Evolutionary conservation across 257 asterid genomes (phyloP), one percentile per base, ranked within the genome.

Genomic region (Fraxinus quadrangulata): DNA sequence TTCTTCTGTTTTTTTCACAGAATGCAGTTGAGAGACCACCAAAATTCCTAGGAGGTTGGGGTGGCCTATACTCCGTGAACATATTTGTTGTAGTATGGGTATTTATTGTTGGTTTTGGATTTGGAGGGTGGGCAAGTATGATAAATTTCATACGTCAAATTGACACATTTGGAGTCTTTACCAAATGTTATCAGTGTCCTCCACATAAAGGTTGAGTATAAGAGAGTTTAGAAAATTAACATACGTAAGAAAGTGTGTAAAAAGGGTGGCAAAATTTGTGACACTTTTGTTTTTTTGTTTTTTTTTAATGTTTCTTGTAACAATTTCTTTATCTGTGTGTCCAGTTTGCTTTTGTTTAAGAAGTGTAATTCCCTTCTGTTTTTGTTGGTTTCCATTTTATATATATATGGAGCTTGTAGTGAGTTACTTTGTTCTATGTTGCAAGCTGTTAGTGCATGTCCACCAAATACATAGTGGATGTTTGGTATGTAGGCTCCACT

Each of bases 91-190:
- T 92, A 85, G 88, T 49, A 24, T 92, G 97, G 97, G 96, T 92
- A 74, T 85, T 92, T 51, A 79, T 92, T 1, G 85, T 92, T 75
- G 97, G 97, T 1, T 92, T 92, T 76, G 97, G 94, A 79, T 90
- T 90, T 81, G 97, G 97, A 79, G 97, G 97, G 70, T 92, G 97
- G 97, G 97, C 97, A 36, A 92, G 97, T 83, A 81, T 90, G 90
- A 51, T 87, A 82, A 92, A 92, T 81, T 92, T 92, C 77, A 49
- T 92, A 51, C 96, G 70, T 77, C 97, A 92, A 84, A 88, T 92
- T 68, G 73, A 86, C 78, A 82, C 96, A 13, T 92, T 92, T 86
- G 97, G 97, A 40, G 73, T 92, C 76, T 92, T 92, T 79, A 85
- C 97, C 54, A 92, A 92, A 87, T 92, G 97, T 67, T 92, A 88